phyloP scores from a whole-genome alignment of 2,329 filamentous ascomycete species.

The Pseudopyricularia cyperi region DNA sequence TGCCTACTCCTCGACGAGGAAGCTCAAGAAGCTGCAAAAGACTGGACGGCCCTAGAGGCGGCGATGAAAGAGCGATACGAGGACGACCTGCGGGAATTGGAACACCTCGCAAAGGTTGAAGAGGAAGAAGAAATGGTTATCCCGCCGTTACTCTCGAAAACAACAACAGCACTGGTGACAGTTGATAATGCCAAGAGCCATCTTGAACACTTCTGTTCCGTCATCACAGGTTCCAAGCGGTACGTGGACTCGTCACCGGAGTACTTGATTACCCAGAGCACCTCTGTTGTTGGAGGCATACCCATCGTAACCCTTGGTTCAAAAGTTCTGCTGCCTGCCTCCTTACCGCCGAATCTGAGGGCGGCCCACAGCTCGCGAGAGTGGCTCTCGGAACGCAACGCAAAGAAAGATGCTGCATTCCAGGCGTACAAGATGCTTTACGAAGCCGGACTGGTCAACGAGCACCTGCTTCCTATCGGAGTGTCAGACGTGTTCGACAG shows the following conservation, averaged over 20 bases:
- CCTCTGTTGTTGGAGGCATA: neutral
- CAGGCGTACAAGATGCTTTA: slow-evolving; percentile 64
- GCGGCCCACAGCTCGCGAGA: slow-evolving; percentile 29
- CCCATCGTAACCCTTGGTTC: slow-evolving; percentile 28
- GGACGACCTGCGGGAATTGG: slow-evolving; percentile 42
- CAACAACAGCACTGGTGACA: slow-evolving; percentile 51
- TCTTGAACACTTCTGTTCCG: slow-evolving; percentile 68
- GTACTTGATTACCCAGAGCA: slow-evolving; percentile 40
- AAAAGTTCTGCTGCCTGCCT: slow-evolving; percentile 57
- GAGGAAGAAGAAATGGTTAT: slow-evolving; percentile 18
- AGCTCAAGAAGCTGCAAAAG: slow-evolving; percentile 11
- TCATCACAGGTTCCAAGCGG: slow-evolving; percentile 35
- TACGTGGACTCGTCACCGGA: slow-evolving; percentile 56
- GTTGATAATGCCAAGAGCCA: slow-evolving; percentile 63
- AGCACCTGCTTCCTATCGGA: slow-evolving; percentile 57
- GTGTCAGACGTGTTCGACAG: slow-evolving; percentile 6
- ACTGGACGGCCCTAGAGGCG: slow-evolving; percentile 56
- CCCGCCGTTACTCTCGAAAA: slow-evolving; percentile 10
- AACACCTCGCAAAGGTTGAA: slow-evolving; percentile 34
- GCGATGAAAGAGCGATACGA: slow-evolving; percentile 61
- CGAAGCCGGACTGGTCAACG: slow-evolving; percentile 57
- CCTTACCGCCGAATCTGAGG: slow-evolving; percentile 50
- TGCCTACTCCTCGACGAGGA: slow-evolving; percentile 27
- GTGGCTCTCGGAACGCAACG: slow-evolving; percentile 64
- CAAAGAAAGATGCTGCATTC: slow-evolving; percentile 72